Percentiles rank a stretch among this genome's conserved stretches.
Evolutionary conservation across 805 yeast genomes (phyloP).

Genomic region (Starmerella davenportii): DNA sequence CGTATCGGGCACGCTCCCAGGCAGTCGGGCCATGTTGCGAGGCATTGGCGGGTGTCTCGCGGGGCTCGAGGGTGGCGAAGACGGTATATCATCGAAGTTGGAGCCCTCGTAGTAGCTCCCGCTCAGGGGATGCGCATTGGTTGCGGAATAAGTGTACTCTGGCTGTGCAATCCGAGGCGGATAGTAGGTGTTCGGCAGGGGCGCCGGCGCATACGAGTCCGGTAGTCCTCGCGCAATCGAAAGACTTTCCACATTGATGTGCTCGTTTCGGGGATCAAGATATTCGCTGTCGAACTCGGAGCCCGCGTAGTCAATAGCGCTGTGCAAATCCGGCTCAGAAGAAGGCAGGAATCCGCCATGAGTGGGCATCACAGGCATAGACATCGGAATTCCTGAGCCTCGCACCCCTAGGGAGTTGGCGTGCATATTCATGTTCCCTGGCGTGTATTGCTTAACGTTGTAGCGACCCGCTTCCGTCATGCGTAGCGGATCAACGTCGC

Average conservation of each 20-base stretch:
- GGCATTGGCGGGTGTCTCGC: slow-evolving; percentile 2
- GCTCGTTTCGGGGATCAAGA: not conserved
- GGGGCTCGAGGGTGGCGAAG: slow-evolving; percentile 18
- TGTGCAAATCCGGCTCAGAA: not conserved
- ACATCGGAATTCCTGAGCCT: no score
- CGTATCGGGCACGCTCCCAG: not conserved
- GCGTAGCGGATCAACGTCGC: not conserved
- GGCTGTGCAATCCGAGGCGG: no score
- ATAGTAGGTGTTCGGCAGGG: not conserved
- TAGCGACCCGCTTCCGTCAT: no score
- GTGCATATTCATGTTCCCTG: no score
- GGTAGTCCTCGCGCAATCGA: not conserved
- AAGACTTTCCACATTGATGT: not conserved
- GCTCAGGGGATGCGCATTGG: not conserved
- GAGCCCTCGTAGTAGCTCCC: not conserved
- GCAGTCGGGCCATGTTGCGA: not conserved
- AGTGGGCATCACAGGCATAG: no score
- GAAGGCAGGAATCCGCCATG: no score
- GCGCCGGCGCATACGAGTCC: not conserved
- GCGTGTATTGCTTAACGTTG: no score
- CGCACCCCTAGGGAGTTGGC: no score
- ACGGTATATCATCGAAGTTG: slow-evolving; percentile 11
- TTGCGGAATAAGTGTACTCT: not conserved
- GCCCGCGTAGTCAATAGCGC: not conserved
- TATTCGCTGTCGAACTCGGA: not conserved